Base-by-base conservation (phyloP, 2,329 filamentous ascomycete species). In the Calonectria naviculata region DNA sequence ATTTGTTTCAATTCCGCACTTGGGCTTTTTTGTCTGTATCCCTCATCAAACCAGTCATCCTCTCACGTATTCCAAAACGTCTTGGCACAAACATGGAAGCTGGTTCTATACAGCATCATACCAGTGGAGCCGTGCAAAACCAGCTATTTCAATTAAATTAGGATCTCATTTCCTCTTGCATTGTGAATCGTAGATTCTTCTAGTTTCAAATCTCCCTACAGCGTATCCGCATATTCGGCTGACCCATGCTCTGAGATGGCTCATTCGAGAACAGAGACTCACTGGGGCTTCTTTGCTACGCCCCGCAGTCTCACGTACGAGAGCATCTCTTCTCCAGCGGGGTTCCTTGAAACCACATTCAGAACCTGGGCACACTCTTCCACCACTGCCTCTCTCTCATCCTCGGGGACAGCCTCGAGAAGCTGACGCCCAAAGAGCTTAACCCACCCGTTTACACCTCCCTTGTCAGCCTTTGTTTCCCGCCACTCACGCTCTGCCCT, bases 371-470 rank as follows among this genome's bases (percentile, higher is more conserved):
- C 85, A 7, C 89, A 86, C 81, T 92, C 89, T 75, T 78, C 83
- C 3, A 92, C 85, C 7, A 84, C 87, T 49, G 80, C 84, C 71
- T 92, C 90, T 72, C 88, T 86, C 56, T 77, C 80, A 34, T 83
- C 81, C 28, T 81, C 84, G 2, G 82, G 79, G 10, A 93, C 79
- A 2, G 82, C 84, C 73, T 92, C 89, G 67, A 94, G 83, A 60
- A 92, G 87, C 73, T 84, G 81, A 71, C 87, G 89, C 2, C 88
- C 91, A 86, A 94, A 92, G 71, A 94, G 80, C 75, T 88, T 83
- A 29, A 93, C 83, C 92, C 92, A 94, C 1, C 91, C 92, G 66
- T 89, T 88, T 13, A 94, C 83, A 0, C 92, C 92, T 3, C 89
- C 90, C 70, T 81, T 82, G 71, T 88, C 89, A n/a, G 86, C 85